Evolutionary conservation across 495 filamentous ascomycete genomes (phyloP).

Genomic region (Elasticomyces elasticus): DNA sequence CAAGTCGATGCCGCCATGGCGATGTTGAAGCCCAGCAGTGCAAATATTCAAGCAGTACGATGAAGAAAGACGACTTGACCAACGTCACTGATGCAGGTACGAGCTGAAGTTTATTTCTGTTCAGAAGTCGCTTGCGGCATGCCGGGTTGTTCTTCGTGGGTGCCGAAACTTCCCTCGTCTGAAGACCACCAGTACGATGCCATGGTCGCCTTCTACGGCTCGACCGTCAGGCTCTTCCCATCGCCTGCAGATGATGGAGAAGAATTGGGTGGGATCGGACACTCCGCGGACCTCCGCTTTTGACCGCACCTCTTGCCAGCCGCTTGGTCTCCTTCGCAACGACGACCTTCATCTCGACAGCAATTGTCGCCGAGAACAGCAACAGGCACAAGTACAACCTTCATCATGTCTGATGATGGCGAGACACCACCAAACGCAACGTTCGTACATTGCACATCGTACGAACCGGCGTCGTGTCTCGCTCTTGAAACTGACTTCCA

Average conservation of each 20-base stretch:
- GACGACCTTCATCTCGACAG: background rate
- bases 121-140: too few relatives aligned
- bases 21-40: background rate
- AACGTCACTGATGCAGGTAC: conserved; percentile 2
- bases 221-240: too few relatives aligned
- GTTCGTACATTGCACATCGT: conserved; percentile 28
- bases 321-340: background rate
- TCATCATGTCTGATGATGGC: background rate
- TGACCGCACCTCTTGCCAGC: too few relatives aligned
- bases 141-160: too few relatives aligned
- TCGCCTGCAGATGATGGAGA: too few relatives aligned
- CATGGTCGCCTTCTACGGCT: too few relatives aligned
- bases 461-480: conserved; percentile 18
- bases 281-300: too few relatives aligned
- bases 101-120: background rate
- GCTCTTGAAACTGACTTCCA: conserved; percentile 5
- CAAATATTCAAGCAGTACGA: too few relatives aligned
- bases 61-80: too few relatives aligned
- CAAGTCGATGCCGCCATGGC: conserved; percentile 1
- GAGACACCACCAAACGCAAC: conserved; percentile 18
- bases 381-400: conserved; percentile 2
- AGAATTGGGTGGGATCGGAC: too few relatives aligned
- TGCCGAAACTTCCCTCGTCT: too few relatives aligned
- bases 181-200: too few relatives aligned
- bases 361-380: background rate